phyloP scores from a whole-genome alignment of 305 asterid genomes.

The Fraxinus platypoda region DNA sequence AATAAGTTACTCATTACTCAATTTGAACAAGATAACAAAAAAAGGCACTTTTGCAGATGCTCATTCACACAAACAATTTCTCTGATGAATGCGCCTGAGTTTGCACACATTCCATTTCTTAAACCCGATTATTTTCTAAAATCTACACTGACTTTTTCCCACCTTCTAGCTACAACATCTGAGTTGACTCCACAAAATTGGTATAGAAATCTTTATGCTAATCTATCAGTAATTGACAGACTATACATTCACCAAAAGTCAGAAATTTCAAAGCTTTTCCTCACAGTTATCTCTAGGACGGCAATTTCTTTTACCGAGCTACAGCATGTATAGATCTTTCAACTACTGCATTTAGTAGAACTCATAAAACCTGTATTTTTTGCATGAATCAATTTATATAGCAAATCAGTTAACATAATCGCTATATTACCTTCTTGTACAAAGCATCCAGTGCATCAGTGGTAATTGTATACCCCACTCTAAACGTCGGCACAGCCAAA shows the following conservation, averaged over 20 bases:
- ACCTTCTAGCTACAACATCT: slow-evolving; percentile 4
- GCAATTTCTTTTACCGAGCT: background rate
- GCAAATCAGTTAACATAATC: background rate
- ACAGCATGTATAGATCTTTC: background rate
- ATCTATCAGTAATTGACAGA: background rate
- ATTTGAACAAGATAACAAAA: background rate
- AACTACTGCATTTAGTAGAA: slow-evolving; percentile 3
- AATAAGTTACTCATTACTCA: slow-evolving; percentile 18
- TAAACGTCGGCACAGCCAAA: slow-evolving; percentile 78
- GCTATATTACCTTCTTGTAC: slow-evolving; percentile 77
- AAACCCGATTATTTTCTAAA: background rate
- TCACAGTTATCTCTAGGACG: slow-evolving; percentile 3
- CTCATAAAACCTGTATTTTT: slow-evolving; percentile 6
- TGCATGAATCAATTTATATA: background rate
- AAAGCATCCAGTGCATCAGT: slow-evolving; percentile 90
- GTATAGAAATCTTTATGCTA: background rate
- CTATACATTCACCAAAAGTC: slow-evolving; percentile 1
- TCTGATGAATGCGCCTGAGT: slow-evolving; percentile 3
- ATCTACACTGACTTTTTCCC: background rate
- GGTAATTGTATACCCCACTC: slow-evolving; percentile 86
- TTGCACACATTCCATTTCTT: background rate
- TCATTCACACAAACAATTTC: background rate
- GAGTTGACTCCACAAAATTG: background rate
- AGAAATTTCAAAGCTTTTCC: slow-evolving; percentile 6
- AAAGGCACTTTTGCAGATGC: background rate